Conservation (phyloP, 2,329 filamentous ascomycete species). For the Aspergillus melleus region DNA sequence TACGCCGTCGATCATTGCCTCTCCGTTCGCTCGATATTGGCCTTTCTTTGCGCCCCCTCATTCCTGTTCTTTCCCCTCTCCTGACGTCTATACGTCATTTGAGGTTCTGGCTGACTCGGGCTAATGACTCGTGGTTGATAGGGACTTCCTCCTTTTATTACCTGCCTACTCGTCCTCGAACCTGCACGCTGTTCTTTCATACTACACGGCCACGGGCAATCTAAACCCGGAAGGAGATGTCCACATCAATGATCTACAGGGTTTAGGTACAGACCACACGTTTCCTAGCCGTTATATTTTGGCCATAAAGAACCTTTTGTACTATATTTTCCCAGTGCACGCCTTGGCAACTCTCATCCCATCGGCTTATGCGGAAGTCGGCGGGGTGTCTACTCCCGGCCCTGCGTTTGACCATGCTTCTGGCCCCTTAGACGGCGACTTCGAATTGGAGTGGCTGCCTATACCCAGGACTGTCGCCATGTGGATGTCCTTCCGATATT, state of each 20-base stretch:
- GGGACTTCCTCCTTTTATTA: conserved; percentile 92
- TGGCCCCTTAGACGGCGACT: conserved; percentile 34
- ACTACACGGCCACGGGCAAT: conserved; percentile 85
- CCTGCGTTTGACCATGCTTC: conserved; percentile 30
- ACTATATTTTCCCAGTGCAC: conserved; percentile 36
- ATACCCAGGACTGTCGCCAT: conserved; percentile 44
- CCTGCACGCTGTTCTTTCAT: conserved; percentile 80
- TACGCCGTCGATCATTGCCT: conserved; percentile 19
- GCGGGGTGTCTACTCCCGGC: conserved; percentile 25
- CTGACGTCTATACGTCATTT: not conserved
- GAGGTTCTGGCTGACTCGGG: conserved; percentile 5
- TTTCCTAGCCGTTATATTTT: conserved; percentile 40
- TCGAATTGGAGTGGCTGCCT: conserved; percentile 44
- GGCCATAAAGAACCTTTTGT: conserved; percentile 36
- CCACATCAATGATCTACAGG: conserved; percentile 86
- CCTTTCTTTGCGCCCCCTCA: not conserved
- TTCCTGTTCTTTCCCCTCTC: not conserved
- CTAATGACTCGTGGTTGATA: conserved; percentile 38
- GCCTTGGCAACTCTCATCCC: conserved; percentile 32
- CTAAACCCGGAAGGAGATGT: conserved; percentile 94
- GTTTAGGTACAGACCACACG: conserved; percentile 73
- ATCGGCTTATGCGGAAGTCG: conserved; percentile 35
- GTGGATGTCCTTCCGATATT: conserved; percentile 45
- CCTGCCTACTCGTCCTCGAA: conserved; percentile 60
- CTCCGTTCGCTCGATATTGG: not conserved